A percentile compares a stretch with the other conserved stretches of the same genome.
phyloP scores from a whole-genome alignment of 1,139 yeast species.

The Scheffersomyces stambukii region DNA sequence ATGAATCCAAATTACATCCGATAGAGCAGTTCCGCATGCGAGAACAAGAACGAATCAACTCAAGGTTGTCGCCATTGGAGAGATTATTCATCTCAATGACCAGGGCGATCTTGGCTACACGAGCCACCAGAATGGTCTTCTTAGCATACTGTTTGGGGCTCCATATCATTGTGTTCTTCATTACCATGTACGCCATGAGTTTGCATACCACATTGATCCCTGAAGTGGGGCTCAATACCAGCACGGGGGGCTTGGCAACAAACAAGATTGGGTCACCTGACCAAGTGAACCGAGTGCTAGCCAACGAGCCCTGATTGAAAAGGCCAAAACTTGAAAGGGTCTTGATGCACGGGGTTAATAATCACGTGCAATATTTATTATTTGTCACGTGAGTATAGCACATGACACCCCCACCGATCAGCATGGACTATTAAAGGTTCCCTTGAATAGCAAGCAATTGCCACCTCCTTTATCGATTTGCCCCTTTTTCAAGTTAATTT shows the following conservation, averaged over 20 bases:
- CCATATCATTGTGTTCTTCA: slow-evolving; percentile 68
- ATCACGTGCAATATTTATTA: too few relatives aligned
- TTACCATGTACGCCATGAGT: slow-evolving; percentile 56
- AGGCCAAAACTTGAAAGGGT: too few relatives aligned
- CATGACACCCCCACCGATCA: too few relatives aligned
- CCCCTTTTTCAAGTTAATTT: too few relatives aligned
- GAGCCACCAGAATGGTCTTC: slow-evolving; percentile 69
- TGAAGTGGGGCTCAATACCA: slow-evolving; percentile 44
- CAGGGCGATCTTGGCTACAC: slow-evolving; percentile 67
- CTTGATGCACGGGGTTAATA: too few relatives aligned
- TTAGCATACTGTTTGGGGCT: slow-evolving; percentile 69
- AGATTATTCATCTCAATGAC: slow-evolving; percentile 74
- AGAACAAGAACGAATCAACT: slow-evolving; percentile 73
- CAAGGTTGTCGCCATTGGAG: slow-evolving; percentile 73
- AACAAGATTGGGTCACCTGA: slow-evolving; percentile 10
- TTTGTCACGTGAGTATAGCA: too few relatives aligned
- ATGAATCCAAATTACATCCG: slow-evolving; percentile 80
- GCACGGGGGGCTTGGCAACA: slow-evolving; percentile 39
- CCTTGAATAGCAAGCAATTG: too few relatives aligned
- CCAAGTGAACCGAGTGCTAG: background rate
- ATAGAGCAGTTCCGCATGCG: slow-evolving; percentile 75
- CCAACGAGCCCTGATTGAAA: too few relatives aligned
- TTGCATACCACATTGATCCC: slow-evolving; percentile 44
- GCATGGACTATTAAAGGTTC: too few relatives aligned
- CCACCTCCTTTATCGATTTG: too few relatives aligned